These are phyloP conservation scores for Phoenix roebelenii DNA, from an alignment of 176 grass and related monocot species.

Conservation along the genomic window DNA sequence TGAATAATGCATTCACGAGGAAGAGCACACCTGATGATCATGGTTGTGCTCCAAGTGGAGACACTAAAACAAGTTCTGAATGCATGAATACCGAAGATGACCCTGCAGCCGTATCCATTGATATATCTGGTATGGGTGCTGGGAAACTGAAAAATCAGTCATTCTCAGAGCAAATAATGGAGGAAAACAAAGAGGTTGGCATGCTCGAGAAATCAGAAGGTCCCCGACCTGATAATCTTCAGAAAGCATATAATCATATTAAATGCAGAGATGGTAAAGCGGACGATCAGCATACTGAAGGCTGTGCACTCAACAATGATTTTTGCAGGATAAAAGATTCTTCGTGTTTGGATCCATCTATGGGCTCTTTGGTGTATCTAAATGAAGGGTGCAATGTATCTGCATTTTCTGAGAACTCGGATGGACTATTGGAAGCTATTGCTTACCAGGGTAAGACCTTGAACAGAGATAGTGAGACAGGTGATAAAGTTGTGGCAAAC, in stretches of 20 bases:
- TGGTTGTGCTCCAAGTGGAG: background rate
- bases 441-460: conserved; percentile 63
- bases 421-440: conserved; percentile 79
- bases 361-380: conserved; percentile 12
- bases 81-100: conserved; percentile 5
- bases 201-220: conserved; percentile 21
- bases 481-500: conserved; percentile 6
- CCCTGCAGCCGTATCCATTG: conserved; percentile 11
- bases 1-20: conserved; percentile 22
- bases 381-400: conserved; percentile 22
- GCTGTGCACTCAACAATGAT: conserved; percentile 23
- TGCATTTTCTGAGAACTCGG: conserved; percentile 38
- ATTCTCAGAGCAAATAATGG: conserved; percentile 28
- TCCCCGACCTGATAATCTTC: conserved; percentile 27
- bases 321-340: conserved; percentile 24
- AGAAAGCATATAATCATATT: conserved; percentile 15
- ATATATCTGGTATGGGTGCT: conserved; percentile 10
- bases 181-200: conserved; percentile 30
- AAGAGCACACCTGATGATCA: background rate
- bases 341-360: conserved; percentile 12
- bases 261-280: conserved; percentile 15
- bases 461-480: conserved; percentile 27
- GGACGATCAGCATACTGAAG: conserved; percentile 6
- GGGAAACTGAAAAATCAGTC: conserved; percentile 6
- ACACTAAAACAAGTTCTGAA: background rate